A percentile compares a stretch with the other conserved stretches of the same genome.
Conservation (phyloP, 2,329 filamentous ascomycete species). For the Dactylella cylindrospora region DNA sequence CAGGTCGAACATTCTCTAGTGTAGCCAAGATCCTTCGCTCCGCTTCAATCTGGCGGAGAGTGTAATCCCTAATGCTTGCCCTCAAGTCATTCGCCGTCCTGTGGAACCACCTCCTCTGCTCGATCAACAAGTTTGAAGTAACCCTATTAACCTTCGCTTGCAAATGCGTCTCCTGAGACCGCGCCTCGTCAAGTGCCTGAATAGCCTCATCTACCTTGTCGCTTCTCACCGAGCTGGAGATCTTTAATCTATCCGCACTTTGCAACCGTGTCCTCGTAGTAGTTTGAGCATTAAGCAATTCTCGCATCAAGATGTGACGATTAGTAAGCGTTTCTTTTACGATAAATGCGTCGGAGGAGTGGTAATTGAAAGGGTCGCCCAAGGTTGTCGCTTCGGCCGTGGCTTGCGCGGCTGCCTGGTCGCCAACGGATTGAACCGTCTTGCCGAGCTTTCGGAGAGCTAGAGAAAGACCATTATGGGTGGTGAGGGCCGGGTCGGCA, state of each 20-base stretch:
- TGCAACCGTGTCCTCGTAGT: constrained; percentile 76
- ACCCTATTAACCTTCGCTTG: constrained; percentile 84
- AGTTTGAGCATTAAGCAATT: constrained; percentile 88
- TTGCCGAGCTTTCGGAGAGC: constrained; percentile 95
- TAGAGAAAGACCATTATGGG: constrained; percentile 79
- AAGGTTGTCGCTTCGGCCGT: constrained; percentile 95
- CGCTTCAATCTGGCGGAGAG: constrained; percentile 90
- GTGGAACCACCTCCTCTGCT: constrained; percentile 87
- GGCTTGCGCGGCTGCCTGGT: constrained; percentile 93
- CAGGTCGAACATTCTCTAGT: constrained; percentile 87
- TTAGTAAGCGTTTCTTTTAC: constrained; percentile 98
- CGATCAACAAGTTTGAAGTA: constrained; percentile 81
- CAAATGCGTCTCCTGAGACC: constrained; percentile 76
- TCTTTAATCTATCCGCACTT: constrained; percentile 84
- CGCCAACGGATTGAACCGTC: constrained; percentile 86
- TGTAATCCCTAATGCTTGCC: constrained; percentile 83
- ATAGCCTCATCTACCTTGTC: constrained; percentile 99
- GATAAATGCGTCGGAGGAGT: constrained; percentile 93
- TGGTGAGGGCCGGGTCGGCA: constrained; percentile 73
- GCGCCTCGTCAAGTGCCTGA: constrained; percentile 80
- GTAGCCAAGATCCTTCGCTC: constrained; percentile 88
- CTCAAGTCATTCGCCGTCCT: constrained; percentile 83
- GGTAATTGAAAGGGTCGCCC: constrained; percentile 89
- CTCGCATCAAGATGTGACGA: constrained; percentile 90
- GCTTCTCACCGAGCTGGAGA: constrained; percentile 78